These are phyloP conservation scores for Aspergillus puulaauensis DNA, from an alignment of 2,329 filamentous ascomycete species.

Conservation along the genomic window DNA sequence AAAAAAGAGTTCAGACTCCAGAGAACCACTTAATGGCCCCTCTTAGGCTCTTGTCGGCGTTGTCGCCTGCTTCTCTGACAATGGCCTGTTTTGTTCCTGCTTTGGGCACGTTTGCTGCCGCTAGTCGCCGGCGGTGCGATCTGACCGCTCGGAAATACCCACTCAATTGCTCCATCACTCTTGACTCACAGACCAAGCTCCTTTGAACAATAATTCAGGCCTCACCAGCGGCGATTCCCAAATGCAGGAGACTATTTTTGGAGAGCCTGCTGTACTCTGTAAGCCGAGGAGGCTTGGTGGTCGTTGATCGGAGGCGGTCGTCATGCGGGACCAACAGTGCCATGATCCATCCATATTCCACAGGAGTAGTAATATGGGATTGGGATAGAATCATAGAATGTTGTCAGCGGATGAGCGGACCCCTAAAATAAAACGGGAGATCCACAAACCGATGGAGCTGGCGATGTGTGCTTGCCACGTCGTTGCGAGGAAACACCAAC, in stretches of 20 bases:
- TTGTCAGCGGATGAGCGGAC: background rate
- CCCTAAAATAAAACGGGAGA: conserved; percentile 20
- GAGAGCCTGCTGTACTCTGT: background rate
- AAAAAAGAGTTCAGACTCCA: background rate
- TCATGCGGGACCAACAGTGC: background rate
- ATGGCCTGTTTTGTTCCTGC: conserved; percentile 17
- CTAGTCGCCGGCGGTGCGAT: conserved; percentile 21
- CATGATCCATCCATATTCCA: background rate
- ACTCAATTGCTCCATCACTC: conserved; percentile 2
- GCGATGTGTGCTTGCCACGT: conserved; percentile 26
- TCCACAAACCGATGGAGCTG: conserved; percentile 17
- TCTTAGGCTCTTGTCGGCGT: background rate
- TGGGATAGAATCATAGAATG: background rate
- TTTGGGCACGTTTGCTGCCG: conserved; percentile 31
- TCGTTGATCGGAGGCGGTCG: background rate
- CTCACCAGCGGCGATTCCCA: background rate
- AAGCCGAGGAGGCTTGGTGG: background rate
- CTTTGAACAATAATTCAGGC: background rate
- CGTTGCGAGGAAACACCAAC: conserved; percentile 12
- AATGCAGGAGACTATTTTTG: conserved; percentile 7
- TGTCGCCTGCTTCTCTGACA: conserved; percentile 2
- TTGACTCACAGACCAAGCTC: conserved; percentile 11
- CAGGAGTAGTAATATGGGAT: background rate
- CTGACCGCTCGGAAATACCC: conserved; percentile 23
- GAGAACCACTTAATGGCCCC: conserved; percentile 15